A percentile compares a stretch with the other conserved stretches of the same genome.
Evolutionary conservation across 441 rosid genomes (phyloP).

Genomic region (Brassica balearica): DNA sequence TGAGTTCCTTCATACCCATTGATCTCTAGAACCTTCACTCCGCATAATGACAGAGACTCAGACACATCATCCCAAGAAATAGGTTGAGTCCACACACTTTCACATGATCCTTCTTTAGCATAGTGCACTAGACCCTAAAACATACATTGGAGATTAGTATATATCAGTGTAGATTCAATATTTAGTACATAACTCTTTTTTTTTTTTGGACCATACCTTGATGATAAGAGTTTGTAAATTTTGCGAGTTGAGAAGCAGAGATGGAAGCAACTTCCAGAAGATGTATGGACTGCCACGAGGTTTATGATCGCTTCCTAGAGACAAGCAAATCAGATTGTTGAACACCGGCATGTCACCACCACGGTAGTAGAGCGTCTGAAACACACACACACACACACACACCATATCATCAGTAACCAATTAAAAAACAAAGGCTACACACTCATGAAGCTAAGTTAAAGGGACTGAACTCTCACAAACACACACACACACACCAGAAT

Average conservation of each 20-base stretch:
- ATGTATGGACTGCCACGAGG: constrained; percentile 36
- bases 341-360: constrained; percentile 22
- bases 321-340: constrained; percentile 33
- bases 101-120: constrained; percentile 23
- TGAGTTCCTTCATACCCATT: constrained; percentile 29
- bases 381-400: constrained; percentile 6
- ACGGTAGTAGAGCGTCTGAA: constrained; percentile 41
- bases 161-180: not conserved
- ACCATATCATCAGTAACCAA: not conserved
- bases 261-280: constrained; percentile 37
- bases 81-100: not conserved
- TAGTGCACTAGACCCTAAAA: constrained; percentile 38
- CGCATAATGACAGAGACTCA: constrained; percentile 27
- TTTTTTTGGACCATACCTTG: constrained; percentile 22
- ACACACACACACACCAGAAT: not conserved
- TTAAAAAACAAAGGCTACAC: not conserved
- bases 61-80: constrained; percentile 28
- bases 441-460: not conserved
- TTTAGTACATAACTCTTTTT: not conserved
- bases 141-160: not conserved
- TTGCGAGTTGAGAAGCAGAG: constrained; percentile 28
- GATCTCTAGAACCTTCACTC: constrained; percentile 25
- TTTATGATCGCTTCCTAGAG: constrained; percentile 31
- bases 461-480: not conserved
- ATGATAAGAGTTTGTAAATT: constrained; percentile 37